Evolutionary conservation across 2,329 filamentous ascomycete genomes (phyloP).

Genomic region (Nigrospora oryzae): DNA sequence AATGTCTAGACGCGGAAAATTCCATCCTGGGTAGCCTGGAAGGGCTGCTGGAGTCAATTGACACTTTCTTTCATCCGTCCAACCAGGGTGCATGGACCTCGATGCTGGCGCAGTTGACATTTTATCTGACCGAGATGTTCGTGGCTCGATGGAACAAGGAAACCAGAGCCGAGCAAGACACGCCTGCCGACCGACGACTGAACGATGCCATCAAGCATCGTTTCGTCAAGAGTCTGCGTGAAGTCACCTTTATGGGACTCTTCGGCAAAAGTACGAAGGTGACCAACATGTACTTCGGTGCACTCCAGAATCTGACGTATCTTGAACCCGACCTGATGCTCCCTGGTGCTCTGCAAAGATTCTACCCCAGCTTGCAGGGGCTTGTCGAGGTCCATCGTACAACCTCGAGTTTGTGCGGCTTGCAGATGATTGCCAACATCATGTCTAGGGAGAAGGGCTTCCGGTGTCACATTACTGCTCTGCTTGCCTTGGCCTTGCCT

Average conservation of each 20-base stretch:
- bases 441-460: conserved; percentile 95
- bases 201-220: conserved; percentile 75
- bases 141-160: conserved; percentile 97
- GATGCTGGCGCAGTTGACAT: conserved; percentile 80
- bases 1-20: conserved; percentile 65
- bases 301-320: conserved; percentile 81
- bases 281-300: conserved; percentile 84
- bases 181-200: conserved; percentile 71
- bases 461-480: conserved; percentile 86
- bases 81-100: conserved; percentile 91
- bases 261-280: conserved; percentile 92
- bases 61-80: conserved; percentile 98
- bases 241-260: conserved; percentile 96
- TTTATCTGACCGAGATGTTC: conserved; percentile 91
- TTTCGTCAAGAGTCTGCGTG: conserved; percentile 81
- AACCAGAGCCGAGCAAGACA: conserved; percentile 82
- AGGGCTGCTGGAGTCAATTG: conserved; percentile 85
- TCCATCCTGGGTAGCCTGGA: conserved; percentile 82
- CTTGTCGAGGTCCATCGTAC: conserved; percentile 95
- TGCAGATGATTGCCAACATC: conserved; percentile 85
- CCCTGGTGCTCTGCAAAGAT: conserved; percentile 86
- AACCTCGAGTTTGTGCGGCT: conserved; percentile 81
- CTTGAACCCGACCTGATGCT: conserved; percentile 87
- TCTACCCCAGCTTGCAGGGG: conserved; percentile 94
- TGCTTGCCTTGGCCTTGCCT: conserved; percentile 85